phyloP scores from a whole-genome alignment of 345 rosid genomes.

The Gynandropsis gynandra region DNA sequence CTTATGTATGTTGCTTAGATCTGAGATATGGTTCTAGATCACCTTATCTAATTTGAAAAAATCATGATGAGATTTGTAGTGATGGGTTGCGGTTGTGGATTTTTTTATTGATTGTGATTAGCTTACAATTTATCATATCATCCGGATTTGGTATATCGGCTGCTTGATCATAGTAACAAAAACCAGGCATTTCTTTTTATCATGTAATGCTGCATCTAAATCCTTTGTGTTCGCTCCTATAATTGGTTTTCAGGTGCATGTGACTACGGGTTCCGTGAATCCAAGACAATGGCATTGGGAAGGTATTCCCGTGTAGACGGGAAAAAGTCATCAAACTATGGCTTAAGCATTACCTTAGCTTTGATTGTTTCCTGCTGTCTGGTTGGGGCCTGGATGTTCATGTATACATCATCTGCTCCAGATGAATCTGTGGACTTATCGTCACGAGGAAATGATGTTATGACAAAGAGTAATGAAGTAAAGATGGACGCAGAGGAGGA shows the following conservation, averaged over 20 bases:
- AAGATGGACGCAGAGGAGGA: slow-evolving; percentile 30
- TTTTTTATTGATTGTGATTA: too few species aligned
- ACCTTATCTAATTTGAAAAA: too few species aligned
- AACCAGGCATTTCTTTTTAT: too few species aligned
- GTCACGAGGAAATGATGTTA: slow-evolving; percentile 27
- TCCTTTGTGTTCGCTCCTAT: neutral
- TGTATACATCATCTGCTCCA: slow-evolving; percentile 51
- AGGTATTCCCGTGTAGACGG: slow-evolving; percentile 61
- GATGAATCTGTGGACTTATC: slow-evolving; percentile 31
- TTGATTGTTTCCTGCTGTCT: slow-evolving; percentile 50
- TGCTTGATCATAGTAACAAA: too few species aligned
- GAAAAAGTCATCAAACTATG: slow-evolving; percentile 52
- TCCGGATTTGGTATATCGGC: too few species aligned
- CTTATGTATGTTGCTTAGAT: too few species aligned
- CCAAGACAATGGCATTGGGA: slow-evolving; percentile 47
- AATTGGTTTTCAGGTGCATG: slow-evolving; percentile 20
- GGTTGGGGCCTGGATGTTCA: slow-evolving; percentile 77
- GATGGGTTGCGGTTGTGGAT: too few species aligned
- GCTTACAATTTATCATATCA: too few species aligned
- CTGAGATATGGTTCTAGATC: too few species aligned
- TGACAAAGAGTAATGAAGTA: slow-evolving; percentile 22
- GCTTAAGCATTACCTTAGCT: slow-evolving; percentile 49
- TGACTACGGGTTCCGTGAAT: slow-evolving; percentile 9
- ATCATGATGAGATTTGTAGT: too few species aligned
- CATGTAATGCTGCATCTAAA: too few species aligned